Base-by-base conservation (phyloP, 371 early-diverging fungal species). In the Apophysomyces elegans region DNA sequence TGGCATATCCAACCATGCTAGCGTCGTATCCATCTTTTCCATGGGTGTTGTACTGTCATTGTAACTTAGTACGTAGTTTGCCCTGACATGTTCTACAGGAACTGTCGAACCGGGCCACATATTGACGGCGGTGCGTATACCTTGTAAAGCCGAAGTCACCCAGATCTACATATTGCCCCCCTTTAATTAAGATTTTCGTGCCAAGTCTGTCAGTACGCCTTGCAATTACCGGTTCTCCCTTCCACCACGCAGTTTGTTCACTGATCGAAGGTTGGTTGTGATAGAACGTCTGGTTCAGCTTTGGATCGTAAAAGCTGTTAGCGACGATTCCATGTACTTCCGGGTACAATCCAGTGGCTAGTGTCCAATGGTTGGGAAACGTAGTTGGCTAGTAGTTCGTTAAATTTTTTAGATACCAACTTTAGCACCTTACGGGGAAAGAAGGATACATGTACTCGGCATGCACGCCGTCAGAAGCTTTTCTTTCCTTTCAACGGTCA, bases 331-430 rank as follows among this genome's bases (percentile, higher is more conserved):
- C 98, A 68, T 98, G 97, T 4, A 85, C 77, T 56, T 93, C 91
- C 0, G 98, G 97, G 69, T 91, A 93, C 50, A 96, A 72, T 6
- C 98, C 98, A 1, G 98, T 97, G 1, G 81, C 93, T 18, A 98
- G 72, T 2, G 96, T 86, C 77, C 93, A 96, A 72, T 98, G 97
- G 78, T 98, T 98, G 5, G 98, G 93, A 67, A 96, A 96, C 0
- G 98, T 97, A 39, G 91, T 77, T 13, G 84, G 71, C 85, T 85
- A 59, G 7, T 14, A 46, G 7, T 16, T 21, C 39, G 26, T 26
- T 56, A 36, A 5, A 46, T 61, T 36, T 36, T 12, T 8, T 5
- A 4, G 37, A 5, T 37, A 4, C 32, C 6, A 36, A 36, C 6
- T 8, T 5, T 7, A 18, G 13, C n/a, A 36, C 63, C 74, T 63